phyloP scores from a whole-genome alignment of 768 basidiomycete species.

The Erythrobasidium yunnanense region DNA sequence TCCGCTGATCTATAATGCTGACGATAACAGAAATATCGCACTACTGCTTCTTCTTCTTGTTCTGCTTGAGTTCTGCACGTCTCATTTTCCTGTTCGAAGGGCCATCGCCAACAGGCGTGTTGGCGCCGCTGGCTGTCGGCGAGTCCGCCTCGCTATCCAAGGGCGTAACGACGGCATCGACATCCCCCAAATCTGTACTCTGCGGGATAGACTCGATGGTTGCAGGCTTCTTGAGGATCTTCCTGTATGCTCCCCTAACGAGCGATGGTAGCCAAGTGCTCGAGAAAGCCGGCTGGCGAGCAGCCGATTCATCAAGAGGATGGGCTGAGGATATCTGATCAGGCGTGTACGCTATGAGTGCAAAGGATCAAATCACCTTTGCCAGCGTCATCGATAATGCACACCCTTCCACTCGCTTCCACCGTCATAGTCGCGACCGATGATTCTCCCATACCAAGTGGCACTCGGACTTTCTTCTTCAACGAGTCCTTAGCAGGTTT shows the following conservation, averaged over 20 bases:
- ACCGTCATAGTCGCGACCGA: conserved; percentile 44
- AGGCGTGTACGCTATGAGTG: conserved; percentile 3
- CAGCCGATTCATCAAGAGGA: conserved; percentile 57
- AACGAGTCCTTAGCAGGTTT: conserved; percentile 51
- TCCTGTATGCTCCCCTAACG: conserved; percentile 14
- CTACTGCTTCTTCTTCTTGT: conserved; percentile 17
- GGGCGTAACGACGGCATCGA: conserved; percentile 5
- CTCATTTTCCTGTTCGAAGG: not conserved
- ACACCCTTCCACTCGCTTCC: conserved; percentile 56
- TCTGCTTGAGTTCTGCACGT: conserved; percentile 12
- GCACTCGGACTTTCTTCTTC: conserved; percentile 54
- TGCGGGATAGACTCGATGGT: not conserved
- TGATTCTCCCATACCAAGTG: conserved; percentile 51
- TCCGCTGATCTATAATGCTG: not conserved
- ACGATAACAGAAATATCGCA: not conserved
- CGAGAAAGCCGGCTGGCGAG: conserved; percentile 50
- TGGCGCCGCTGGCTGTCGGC: not conserved
- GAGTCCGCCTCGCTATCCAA: not conserved
- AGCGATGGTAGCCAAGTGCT: conserved; percentile 63
- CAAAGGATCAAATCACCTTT: conserved; percentile 30
- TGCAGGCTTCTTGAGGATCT: conserved; percentile 12
- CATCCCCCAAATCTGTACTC: not conserved
- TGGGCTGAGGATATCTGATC: conserved; percentile 50
- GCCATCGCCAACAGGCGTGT: conserved; percentile 4
- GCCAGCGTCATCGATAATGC: conserved; percentile 46